Conservation (phyloP, 208 protist genomes). For the Trypanosoma boissoni region DNA sequence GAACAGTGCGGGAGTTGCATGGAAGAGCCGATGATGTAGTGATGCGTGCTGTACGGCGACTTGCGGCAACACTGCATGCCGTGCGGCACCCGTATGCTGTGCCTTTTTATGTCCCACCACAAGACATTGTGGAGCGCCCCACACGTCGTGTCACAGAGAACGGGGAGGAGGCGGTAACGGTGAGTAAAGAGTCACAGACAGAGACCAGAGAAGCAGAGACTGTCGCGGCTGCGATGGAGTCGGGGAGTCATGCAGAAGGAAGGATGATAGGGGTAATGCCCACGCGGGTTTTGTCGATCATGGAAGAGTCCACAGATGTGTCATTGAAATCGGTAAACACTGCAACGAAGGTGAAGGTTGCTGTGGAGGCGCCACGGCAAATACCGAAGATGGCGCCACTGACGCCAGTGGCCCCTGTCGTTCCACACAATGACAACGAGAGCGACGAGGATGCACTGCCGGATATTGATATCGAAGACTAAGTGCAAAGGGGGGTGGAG, state of each 20-base stretch:
- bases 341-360: no score
- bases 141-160: slow-evolving; percentile 24
- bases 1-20: slow-evolving; percentile 13
- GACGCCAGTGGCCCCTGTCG: no score
- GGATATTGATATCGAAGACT: slow-evolving; percentile 64
- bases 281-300: no score
- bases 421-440: slow-evolving; percentile 7
- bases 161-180: no score
- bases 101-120: slow-evolving; percentile 45
- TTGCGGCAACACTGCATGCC: slow-evolving; percentile 27
- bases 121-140: slow-evolving; percentile 39
- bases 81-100: slow-evolving; percentile 43
- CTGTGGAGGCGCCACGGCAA: no score
- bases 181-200: background rate
- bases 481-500: background rate
- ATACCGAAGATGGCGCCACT: no score
- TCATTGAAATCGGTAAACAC: background rate
- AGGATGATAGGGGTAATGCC: no score
- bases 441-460: slow-evolving; percentile 46
- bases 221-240: no score
- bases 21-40: background rate
- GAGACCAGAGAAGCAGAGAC: no score
- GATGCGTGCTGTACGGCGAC: slow-evolving; percentile 24
- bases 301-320: no score
- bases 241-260: background rate